A percentile compares a stretch with the other conserved stretches of the same genome.
Evolutionary conservation across 331 rosid genomes (phyloP).

Genomic region (Rhamnella rubrinervis): DNA sequence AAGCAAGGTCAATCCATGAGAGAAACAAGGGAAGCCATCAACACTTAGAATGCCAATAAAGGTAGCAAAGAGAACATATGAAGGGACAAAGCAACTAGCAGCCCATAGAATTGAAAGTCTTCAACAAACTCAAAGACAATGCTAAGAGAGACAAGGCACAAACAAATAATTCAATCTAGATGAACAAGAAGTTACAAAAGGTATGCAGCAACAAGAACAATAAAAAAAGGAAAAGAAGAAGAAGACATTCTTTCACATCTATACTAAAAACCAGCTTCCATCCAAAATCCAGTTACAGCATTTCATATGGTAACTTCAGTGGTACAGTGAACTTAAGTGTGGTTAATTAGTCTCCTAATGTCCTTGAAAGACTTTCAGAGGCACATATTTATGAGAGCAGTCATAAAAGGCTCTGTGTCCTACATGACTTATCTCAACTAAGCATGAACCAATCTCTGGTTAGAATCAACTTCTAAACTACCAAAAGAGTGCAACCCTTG

Average conservation of each 20-base stretch:
- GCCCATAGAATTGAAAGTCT: conserved; percentile 19
- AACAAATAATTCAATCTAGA: neutral
- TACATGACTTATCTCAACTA: neutral
- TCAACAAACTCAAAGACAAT: neutral
- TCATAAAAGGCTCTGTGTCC: conserved; percentile 3
- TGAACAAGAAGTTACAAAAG: neutral
- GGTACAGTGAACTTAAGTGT: neutral
- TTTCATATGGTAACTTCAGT: neutral
- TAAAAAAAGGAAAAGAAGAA: no score
- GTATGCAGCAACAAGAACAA: no score
- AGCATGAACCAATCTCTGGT: neutral
- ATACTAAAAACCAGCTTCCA: no score
- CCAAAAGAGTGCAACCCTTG: neutral
- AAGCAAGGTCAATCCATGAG: conserved; percentile 28
- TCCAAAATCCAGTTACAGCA: no score
- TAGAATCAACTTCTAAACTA: neutral
- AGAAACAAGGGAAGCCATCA: conserved; percentile 7
- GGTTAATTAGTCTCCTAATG: neutral
- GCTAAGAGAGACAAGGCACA: neutral
- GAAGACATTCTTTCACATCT: no score
- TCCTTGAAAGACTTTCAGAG: conserved; percentile 1
- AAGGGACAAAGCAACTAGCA: neutral
- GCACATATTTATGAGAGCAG: neutral
- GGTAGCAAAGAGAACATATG: conserved; percentile 1
- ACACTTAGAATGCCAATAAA: neutral